phyloP scores from a whole-genome alignment of 1,139 yeast species.

The Petasospora rhodanensis region DNA sequence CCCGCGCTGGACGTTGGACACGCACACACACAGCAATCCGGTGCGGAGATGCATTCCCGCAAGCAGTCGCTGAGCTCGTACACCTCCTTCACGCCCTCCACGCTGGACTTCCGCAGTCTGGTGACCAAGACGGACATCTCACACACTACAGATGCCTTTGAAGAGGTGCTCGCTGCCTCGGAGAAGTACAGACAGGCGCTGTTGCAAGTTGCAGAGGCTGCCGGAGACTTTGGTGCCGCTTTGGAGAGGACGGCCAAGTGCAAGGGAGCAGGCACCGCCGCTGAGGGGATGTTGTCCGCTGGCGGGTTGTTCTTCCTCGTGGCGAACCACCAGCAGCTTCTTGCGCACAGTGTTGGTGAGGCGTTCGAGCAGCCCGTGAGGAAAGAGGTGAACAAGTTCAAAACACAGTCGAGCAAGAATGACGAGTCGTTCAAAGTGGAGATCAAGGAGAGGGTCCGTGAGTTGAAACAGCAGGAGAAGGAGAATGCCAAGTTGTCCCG shows the following conservation, averaged over 20 bases:
- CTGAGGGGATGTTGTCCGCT: slow-evolving; percentile 66
- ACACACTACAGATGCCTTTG: slow-evolving; percentile 43
- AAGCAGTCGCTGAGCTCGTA: slow-evolving; percentile 31
- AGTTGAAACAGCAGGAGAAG: slow-evolving; percentile 50
- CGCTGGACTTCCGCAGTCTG: slow-evolving; percentile 54
- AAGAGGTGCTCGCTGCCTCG: slow-evolving; percentile 48
- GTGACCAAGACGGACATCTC: slow-evolving; percentile 56
- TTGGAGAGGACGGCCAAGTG: slow-evolving; percentile 66
- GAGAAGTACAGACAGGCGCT: slow-evolving; percentile 48
- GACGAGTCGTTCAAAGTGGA: slow-evolving; percentile 51
- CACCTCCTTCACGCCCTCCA: slow-evolving; percentile 45
- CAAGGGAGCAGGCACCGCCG: slow-evolving; percentile 58
- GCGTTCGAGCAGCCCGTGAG: slow-evolving; percentile 55
- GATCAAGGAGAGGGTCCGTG: slow-evolving; percentile 45
- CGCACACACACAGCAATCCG: too few species aligned
- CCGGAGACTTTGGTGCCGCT: slow-evolving; percentile 70
- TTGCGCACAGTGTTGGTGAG: slow-evolving; percentile 50
- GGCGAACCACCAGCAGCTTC: slow-evolving; percentile 72
- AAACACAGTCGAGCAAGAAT: slow-evolving; percentile 36
- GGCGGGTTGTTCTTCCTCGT: slow-evolving; percentile 76
- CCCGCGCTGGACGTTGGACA: slow-evolving; percentile 1
- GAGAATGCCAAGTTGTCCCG: slow-evolving; percentile 53
- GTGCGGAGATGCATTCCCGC: slow-evolving; percentile 14
- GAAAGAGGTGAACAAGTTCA: slow-evolving; percentile 39
- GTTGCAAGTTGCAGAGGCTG: slow-evolving; percentile 49